Base-by-base conservation (phyloP, 306 rosid species). In the Casuarina cunninghamiana region DNA sequence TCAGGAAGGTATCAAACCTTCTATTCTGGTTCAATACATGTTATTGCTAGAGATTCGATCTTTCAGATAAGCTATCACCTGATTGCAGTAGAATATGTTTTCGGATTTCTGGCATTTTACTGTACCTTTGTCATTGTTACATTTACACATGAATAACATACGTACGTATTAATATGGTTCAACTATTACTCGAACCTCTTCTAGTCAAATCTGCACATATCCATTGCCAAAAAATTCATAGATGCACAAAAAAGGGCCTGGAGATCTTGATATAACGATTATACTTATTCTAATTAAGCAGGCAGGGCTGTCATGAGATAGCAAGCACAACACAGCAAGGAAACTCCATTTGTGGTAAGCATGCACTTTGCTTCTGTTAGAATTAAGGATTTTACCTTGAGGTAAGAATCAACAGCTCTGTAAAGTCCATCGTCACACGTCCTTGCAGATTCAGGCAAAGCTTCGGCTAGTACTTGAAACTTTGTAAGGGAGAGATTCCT, bases 371-470 rank as follows among this genome's bases (percentile, higher is more conserved):
- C 17, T 3, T 37, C 19, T 13, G 6, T 35, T 35, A 17, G 37
- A 82, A 70, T 74, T 43, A 68, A 73, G 42, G 77, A 62, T 19
- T 83, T 26, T 86, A 93, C 99, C 97, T 93, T 96, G 8, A 96
- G 96, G 81, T 96, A 96, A 67, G 97, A 96, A 83, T 96, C 99
- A 50, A 96, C 83, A 10, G 99, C 99, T 84, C 99, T 88, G 78
- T 96, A 96, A 73, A 93, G 98, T 79, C 99, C 99, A 81, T 96
- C 99, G 75, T 96, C 99, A 9, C 97, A 93, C 77, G 92, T 91
- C 84, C 99, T 84, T 71, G 99, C 98, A 60, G 97, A 88, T 68
- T 96, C 99, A n/a, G 99, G 99, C 89, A 96, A 86, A 76, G 99
- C 98, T 84, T 96, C 99, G 3, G 98, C 99, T 57, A 96, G 91